These are phyloP conservation scores for Phytophthora vignae DNA, from an alignment of 352 stramenopile species.

Conservation along the genomic window DNA sequence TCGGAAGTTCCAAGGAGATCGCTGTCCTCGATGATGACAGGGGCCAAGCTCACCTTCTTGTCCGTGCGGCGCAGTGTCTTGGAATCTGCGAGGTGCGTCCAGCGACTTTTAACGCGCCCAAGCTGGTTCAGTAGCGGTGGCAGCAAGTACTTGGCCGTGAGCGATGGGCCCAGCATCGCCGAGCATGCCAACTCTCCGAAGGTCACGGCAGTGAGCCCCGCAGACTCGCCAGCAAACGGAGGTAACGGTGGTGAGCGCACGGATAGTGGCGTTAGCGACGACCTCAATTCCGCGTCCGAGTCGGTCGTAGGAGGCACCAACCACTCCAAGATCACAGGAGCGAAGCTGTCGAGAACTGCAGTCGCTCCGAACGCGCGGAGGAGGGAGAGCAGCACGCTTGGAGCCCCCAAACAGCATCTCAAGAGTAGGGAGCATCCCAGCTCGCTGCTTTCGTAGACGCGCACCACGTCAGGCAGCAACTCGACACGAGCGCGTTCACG, in stretches of 20 bases:
- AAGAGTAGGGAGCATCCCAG: slow-evolving; percentile 39
- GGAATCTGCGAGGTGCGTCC: slow-evolving; percentile 58
- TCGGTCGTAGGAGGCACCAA: slow-evolving; percentile 41
- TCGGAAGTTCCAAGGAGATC: slow-evolving; percentile 33
- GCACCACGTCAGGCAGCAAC: slow-evolving; percentile 55
- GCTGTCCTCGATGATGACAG: slow-evolving; percentile 35
- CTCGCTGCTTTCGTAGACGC: slow-evolving; percentile 65
- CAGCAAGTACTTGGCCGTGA: slow-evolving; percentile 72
- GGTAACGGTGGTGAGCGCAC: slow-evolving; percentile 11
- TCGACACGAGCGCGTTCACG: slow-evolving; percentile 37
- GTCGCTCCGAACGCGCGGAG: slow-evolving; percentile 55
- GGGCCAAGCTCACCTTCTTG: slow-evolving; percentile 23
- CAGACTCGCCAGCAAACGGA: slow-evolving; percentile 59
- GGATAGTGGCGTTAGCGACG: slow-evolving; percentile 25
- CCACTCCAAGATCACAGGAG: slow-evolving; percentile 79
- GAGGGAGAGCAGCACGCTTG: slow-evolving; percentile 57
- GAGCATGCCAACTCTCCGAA: slow-evolving; percentile 62
- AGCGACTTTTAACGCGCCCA: slow-evolving; percentile 62
- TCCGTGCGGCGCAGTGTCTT: slow-evolving; percentile 50
- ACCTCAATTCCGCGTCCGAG: slow-evolving; percentile 18
- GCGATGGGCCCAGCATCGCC: slow-evolving; percentile 58
- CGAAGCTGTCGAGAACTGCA: slow-evolving; percentile 57
- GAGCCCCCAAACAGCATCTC: slow-evolving; percentile 51
- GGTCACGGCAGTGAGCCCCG: slow-evolving; percentile 49
- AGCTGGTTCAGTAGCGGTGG: slow-evolving; percentile 61